Evolutionary conservation across 1,284 basidiomycete species (phyloP), one percentile per base, ranked within the genome.

Genomic region (Papiliotrema terrestris): DNA sequence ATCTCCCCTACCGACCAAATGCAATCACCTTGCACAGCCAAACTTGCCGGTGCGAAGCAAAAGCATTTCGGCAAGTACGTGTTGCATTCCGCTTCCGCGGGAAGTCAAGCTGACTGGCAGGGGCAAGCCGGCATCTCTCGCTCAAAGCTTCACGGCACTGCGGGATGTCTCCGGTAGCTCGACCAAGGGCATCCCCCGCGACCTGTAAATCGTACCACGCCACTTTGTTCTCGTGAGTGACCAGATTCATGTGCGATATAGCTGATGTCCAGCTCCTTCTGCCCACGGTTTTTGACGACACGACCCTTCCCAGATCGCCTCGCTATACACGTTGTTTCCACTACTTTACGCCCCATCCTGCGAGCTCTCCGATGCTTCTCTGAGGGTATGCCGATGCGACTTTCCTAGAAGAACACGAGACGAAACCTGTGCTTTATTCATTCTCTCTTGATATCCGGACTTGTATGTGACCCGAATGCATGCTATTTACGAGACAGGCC

Each of bases 1-100:
- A 79, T 91, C 62, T 95, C 92, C 15, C 93, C 93, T 6, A 95
- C 93, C 9, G 93, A 97, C 75, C 89, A 88, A 68, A 81, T 96
- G 75, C 85, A 95, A 81, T 94, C 91, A 3, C 93, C 93, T 1
- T 86, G 85, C 72, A 88, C 91, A 5, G 86, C 91, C 77, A 96
- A 95, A 77, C 83, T 96, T 52, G 86, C 81, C 51, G 87, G 87
- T 20, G 87, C 87, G 3, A 93, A 86, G 82, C 91, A 93, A 82
- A 91, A 91, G 76, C 89, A 91, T 66, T 96, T 94, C 69, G 79
- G 78, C 51, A 94, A 90, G 92, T 94, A 62, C 49, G 88, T 45
- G 15, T 19, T 23, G 23, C 5, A 14, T 41, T 14, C 44, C 13
- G 8, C 13, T 20, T 5, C 11, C 22, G 17, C 5, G 20, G 42